Evolutionary conservation across 2,329 filamentous ascomycete species (phyloP), one percentile per base, ranked within the genome.

Genomic region (Fusarium sp.): DNA sequence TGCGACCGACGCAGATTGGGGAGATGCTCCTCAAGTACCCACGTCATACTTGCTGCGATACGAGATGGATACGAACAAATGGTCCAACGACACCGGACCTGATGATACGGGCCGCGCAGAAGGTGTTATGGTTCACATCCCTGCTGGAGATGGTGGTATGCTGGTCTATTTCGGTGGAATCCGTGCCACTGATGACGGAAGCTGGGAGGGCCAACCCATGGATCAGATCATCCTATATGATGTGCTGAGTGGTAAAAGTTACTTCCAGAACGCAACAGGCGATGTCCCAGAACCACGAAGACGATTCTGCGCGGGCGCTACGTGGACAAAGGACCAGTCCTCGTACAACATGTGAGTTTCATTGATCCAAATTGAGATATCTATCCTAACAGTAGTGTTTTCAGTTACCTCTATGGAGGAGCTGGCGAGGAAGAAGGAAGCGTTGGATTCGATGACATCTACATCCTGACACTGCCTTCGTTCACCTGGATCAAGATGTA

Each of bases 121-220:
- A 71, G 88, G 88, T 2, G 79, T 80, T 5, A 82, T 90, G 82
- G 76, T 87, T 0, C 89, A 86, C 65, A 77, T 90, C 24, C 88
- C 88, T 2, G 83, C 84, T 7, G 86, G 87, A 15, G 85, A 89
- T 64, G 81, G 77, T 15, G 88, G 88, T 2, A 77, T 90, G 74
- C 77, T 90, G 26, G 78, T 89, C 2, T 89, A 89, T 68, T 85
- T 90, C 74, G 88, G 88, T 17, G 88, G 88, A 12, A 75, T 89
- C 8, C 79, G 82, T 59, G 83, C 86, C 32, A 74, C 75, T 4
- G 76, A 73, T 8, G 85, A 88, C 52, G 84, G 83, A 9, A 84
- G 80, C 5, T 77, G 79, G n/a, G 67, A 74, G 7, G 77, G 79
- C 3, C 80, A 83, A 54, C 76, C 80, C 4, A 83, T 83, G 79